These are phyloP conservation scores for Ustilaginoidea virens DNA, from an alignment of 2,329 filamentous ascomycete genomes.

Conservation along the genomic window DNA sequence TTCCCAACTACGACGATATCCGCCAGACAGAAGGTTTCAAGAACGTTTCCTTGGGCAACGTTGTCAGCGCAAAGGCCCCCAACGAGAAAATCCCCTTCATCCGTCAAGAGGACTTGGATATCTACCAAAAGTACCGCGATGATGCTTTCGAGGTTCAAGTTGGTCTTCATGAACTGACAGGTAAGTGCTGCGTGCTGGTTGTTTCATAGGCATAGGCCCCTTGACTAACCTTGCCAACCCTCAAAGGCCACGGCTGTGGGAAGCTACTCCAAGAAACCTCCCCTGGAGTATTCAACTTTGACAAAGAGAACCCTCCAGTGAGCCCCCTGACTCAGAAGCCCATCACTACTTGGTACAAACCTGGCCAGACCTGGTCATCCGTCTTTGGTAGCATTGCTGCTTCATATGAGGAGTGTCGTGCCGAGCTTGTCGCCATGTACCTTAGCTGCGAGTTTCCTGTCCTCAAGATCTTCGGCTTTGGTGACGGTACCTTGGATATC, in stretches of 20 bases:
- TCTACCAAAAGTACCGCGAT: conserved; percentile 75
- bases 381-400: conserved; percentile 81
- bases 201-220: neutral
- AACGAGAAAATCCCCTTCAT: conserved; percentile 92
- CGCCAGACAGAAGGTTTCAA: conserved; percentile 79
- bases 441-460: conserved; percentile 79
- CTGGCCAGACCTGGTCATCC: conserved; percentile 85
- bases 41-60: conserved; percentile 86
- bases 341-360: conserved; percentile 80
- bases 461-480: conserved; percentile 82
- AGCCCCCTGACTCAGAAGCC: conserved; percentile 64
- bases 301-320: conserved; percentile 63
- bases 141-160: conserved; percentile 90
- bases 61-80: conserved; percentile 78
- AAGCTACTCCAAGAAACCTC: conserved; percentile 85
- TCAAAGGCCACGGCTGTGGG: conserved; percentile 67
- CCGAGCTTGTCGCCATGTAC: conserved; percentile 87
- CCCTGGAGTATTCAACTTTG: conserved; percentile 76
- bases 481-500: conserved; percentile 59
- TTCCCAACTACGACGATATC: conserved; percentile 61
- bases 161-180: conserved; percentile 73
- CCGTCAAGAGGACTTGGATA: conserved; percentile 54
- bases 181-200: conserved; percentile 11
- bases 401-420: conserved; percentile 87
- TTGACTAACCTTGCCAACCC: conserved; percentile 6